Evolutionary conservation across 768 basidiomycete species (phyloP), one percentile per base, ranked within the genome.

Genomic region (Suillus americanus): DNA sequence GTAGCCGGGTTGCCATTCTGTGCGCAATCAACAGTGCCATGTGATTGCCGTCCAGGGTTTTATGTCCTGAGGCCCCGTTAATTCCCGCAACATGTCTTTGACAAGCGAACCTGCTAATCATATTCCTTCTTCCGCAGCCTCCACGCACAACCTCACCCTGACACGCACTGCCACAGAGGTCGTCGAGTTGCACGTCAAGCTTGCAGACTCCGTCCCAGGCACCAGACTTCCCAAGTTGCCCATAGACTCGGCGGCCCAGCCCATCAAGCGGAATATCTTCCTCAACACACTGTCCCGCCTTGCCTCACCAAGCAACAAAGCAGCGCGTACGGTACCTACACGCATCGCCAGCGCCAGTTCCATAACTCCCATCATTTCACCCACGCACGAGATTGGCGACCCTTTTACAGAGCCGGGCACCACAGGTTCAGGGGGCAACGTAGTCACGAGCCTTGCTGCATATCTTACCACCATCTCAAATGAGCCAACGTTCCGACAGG

Each of bases 121-220:
- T 64, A 67, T 66, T 65, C 70, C 70, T 71, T 63, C 66, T 41
- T 70, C 50, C 70, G 48, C 79, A 93, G 94, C 94, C 25, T 90
- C 94, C 35, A 95, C 91, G 28, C 92, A 95, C 78, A 92, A 94
- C 80, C 83, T 95, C 59, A 96, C 94, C 46, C 86, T 96, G 54
- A 91, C 89, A 9, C 87, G 94, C 65, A 88, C 88, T 63, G 85
- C 86, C 55, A 81, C 83, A 68, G 94, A 95, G 75, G 81, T 95
- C 51, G 80, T 90, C 46, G 92, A 95, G 68, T 83, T 95, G n/a
- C 88, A 95, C 74, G 82, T 82, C 60, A 94, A 92, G 79, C 86
- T 96, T 63, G 86, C 84, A 61, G 89, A 91, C 63, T 74, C 84
- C 23, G 79, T 88, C 71, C 85, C 88, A 33, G 78, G 76, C 64